phyloP scores from a whole-genome alignment of 2,329 filamentous ascomycete genomes.

The Fusarium sp. region DNA sequence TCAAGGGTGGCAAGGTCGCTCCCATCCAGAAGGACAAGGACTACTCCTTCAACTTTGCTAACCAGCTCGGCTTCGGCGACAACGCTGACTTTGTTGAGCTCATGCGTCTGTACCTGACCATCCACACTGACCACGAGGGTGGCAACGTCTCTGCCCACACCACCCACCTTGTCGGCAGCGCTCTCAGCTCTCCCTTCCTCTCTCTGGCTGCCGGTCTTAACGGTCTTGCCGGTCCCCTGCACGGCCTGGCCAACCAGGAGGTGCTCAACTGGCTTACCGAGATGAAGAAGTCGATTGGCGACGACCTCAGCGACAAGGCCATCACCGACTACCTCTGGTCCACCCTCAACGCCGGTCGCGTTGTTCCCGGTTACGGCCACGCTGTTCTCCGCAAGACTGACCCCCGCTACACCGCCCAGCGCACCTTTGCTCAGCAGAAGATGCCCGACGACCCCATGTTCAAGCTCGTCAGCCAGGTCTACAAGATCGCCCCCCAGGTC shows the following conservation, averaged over 20 bases:
- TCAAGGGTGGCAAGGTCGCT: conserved; percentile 99
- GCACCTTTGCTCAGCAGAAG: conserved; percentile 93
- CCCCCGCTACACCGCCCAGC: conserved; percentile 98
- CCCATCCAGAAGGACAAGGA: conserved; percentile 98
- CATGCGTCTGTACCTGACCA: conserved; percentile 98
- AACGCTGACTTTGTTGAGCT: conserved; percentile 98
- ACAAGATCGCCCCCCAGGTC: conserved; percentile 99
- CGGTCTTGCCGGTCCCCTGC: conserved; percentile 96
- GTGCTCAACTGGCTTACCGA: conserved; percentile 98
- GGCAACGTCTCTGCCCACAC: conserved; percentile 99
- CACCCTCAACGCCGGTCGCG: conserved; percentile 93
- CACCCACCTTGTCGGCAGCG: conserved; percentile 96
- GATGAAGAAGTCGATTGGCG: conserved; percentile 96
- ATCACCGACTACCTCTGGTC: conserved; percentile 99
- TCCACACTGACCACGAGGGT: conserved; percentile 99
- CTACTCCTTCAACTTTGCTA: conserved; percentile 99
- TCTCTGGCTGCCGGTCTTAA: conserved; percentile 97
- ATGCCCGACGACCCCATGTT: conserved; percentile 99
- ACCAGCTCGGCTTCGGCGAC: conserved; percentile 96
- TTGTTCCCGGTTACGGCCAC: conserved; percentile 98
- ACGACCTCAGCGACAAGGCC: conserved; percentile 94
- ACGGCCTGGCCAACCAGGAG: conserved; percentile 99
- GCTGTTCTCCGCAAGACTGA: conserved; percentile 99
- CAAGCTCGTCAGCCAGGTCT: conserved; percentile 99
- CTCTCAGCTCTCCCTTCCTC: conserved; percentile 96